Evolutionary conservation across 768 basidiomycete species (phyloP), one percentile per base, ranked within the genome.

Genomic region (Ramaria sp.): DNA sequence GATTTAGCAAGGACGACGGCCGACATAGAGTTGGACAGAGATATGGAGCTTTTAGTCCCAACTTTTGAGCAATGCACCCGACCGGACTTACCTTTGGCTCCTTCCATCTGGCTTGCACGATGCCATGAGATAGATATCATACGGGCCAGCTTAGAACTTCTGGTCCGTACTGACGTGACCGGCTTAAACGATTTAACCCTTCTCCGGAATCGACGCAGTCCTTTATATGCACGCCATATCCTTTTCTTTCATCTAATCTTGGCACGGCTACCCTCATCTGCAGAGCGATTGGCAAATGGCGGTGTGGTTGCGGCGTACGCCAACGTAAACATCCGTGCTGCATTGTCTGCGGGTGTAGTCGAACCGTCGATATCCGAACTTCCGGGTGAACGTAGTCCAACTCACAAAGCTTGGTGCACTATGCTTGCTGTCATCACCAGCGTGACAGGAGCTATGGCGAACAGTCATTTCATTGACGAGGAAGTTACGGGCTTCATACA

Each of bases 401-500:
- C 84, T 0, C 94, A 96, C 66, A 70, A 75, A 20, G 78, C 83
- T 2, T 96, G 93, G 71, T 93, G 90, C 64, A 76, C 80, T 3
- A 91, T 95, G 86, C 72, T 95, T 17, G 75, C 84, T 3, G 80
- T 93, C 49, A 76, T 92, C 31, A 78, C 92, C 3, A 81, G 81
- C 9, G 82, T 93, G 42, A 74, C 89, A 22, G 73, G 73, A 1
- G 73, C 84, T 5, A 67, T 87, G 15, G 80, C 78, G 42, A 82
- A 79, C 57, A 84, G 79, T 59, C 86, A 83, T 63, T 91, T 81
- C 68, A 89, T 96, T 66, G 84, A 89, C 54, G 79, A 83, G 1
- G 93, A 96, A 57, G 86, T 86, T 0, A 82, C 88, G 52, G 90
- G 88, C 0, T 84, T 96, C 63, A 79, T 94, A 17, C 88, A 91